A percentile compares a stretch with the other conserved stretches of the same genome.
These are phyloP conservation scores for Teunomyces gatunensis DNA, from an alignment of 805 yeast species.

Conservation along the genomic window DNA sequence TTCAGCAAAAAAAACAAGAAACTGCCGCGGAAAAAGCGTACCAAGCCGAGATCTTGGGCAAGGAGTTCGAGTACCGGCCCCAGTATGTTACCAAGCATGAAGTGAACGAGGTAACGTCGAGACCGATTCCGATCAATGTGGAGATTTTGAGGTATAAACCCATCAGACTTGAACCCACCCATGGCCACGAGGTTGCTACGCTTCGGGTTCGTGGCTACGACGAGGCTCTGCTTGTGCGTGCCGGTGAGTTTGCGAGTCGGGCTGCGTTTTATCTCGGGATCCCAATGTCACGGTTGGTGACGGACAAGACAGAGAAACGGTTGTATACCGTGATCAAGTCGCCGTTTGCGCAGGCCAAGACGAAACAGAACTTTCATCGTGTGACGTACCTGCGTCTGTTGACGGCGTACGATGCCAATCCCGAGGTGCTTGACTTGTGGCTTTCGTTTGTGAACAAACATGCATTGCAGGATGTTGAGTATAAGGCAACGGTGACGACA, in stretches of 20 bases:
- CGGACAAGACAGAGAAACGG: conserved; percentile 66
- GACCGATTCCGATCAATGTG: conserved; percentile 81
- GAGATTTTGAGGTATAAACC: conserved; percentile 83
- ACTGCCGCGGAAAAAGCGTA: conserved; percentile 25
- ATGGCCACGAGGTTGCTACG: conserved; percentile 79
- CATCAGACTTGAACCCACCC: conserved; percentile 57
- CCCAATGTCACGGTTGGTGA: conserved; percentile 77
- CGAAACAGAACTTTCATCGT: conserved; percentile 92
- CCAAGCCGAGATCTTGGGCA: conserved; percentile 24
- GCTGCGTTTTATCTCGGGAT: conserved; percentile 88
- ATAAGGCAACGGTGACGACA: conserved; percentile 62
- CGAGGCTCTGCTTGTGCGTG: conserved; percentile 66
- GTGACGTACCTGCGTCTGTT: conserved; percentile 74
- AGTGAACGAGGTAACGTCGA: conserved; percentile 20
- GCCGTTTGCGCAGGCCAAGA: conserved; percentile 91
- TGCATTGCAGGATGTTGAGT: conserved; percentile 77
- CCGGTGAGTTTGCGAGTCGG: conserved; percentile 82
- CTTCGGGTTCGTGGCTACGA: conserved; percentile 71
- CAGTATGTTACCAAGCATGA: conserved; percentile 22
- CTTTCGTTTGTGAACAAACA: conserved; percentile 75
- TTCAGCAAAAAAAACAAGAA: conserved; percentile 24
- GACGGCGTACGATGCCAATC: conserved; percentile 78
- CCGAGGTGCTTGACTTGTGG: conserved; percentile 81
- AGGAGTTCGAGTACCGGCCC: conserved; percentile 30
- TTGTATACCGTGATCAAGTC: conserved; percentile 92